These are phyloP conservation scores for Massarina eburnea DNA, from an alignment of 2,329 filamentous ascomycete species.

Conservation along the genomic window DNA sequence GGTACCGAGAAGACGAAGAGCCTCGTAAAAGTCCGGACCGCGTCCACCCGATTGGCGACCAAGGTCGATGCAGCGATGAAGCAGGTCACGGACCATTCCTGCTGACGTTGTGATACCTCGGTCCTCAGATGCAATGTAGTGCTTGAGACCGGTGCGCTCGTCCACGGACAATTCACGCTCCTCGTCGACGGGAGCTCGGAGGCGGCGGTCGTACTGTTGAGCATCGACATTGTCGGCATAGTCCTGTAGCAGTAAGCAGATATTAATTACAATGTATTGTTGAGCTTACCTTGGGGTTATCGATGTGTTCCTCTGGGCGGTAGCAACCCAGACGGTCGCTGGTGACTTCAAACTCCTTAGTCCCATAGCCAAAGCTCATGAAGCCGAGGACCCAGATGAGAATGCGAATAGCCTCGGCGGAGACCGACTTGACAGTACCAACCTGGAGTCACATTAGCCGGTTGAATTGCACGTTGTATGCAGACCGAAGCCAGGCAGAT, in stretches of 20 bases:
- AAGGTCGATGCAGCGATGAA: constrained; percentile 74
- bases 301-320: constrained; percentile 71
- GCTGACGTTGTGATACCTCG: constrained; percentile 80
- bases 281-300: constrained; percentile 61
- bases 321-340: constrained; percentile 78
- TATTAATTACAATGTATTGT: neutral
- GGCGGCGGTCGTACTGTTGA: constrained; percentile 74
- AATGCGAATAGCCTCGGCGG: constrained; percentile 86
- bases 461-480: neutral
- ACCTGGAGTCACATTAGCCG: constrained; percentile 63
- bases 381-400: constrained; percentile 88
- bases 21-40: constrained; percentile 82
- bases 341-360: constrained; percentile 83
- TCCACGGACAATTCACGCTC: constrained; percentile 77
- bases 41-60: constrained; percentile 72
- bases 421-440: constrained; percentile 87
- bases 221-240: constrained; percentile 90
- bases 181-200: constrained; percentile 82
- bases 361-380: constrained; percentile 82
- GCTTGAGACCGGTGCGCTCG: constrained; percentile 69
- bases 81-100: constrained; percentile 71
- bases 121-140: constrained; percentile 88
- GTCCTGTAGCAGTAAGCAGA: constrained; percentile 47
- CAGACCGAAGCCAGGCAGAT: neutral
- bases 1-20: constrained; percentile 82